A percentile compares a stretch with the other conserved stretches of the same genome.
Conservation (phyloP, 768 basidiomycete genomes). For the Boletus eberwhitei region DNA sequence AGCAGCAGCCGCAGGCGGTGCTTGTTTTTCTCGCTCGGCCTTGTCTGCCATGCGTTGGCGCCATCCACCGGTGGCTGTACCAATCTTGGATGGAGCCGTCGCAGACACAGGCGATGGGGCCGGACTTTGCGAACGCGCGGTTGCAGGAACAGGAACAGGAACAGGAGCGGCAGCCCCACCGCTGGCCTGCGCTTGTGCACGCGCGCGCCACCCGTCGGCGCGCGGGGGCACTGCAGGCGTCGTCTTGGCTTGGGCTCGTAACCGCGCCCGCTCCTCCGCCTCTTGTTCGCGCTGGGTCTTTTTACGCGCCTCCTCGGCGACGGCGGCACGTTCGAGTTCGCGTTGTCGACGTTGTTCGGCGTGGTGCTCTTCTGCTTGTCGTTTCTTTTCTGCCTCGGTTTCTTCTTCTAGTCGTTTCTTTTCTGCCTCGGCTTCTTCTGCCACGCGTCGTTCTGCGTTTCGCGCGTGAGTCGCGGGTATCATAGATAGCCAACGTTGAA, state of each 20-base stretch:
- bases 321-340: slow-evolving; percentile 48
- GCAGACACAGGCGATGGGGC: slow-evolving; percentile 32
- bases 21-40: background rate
- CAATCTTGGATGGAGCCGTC: slow-evolving; percentile 37
- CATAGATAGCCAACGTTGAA: background rate
- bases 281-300: slow-evolving; percentile 70
- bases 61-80: slow-evolving; percentile 45
- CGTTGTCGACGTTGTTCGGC: slow-evolving; percentile 51
- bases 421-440: slow-evolving; percentile 53
- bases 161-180: slow-evolving; percentile 7
- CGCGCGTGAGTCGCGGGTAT: background rate
- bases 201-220: slow-evolving; percentile 20
- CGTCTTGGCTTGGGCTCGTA: slow-evolving; percentile 32
- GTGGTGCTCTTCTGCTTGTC: slow-evolving; percentile 57
- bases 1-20: too few species aligned
- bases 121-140: slow-evolving; percentile 44
- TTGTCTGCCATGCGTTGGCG: slow-evolving; percentile 38
- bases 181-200: slow-evolving; percentile 24
- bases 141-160: background rate
- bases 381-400: slow-evolving; percentile 51
- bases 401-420: slow-evolving; percentile 63
- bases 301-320: slow-evolving; percentile 51
- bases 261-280: slow-evolving; percentile 46
- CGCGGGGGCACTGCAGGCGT: slow-evolving; percentile 21
- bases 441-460: slow-evolving; percentile 48